These are phyloP conservation scores for Leishmania martiniquensis DNA, from an alignment of 208 protist genomes.

Conservation along the genomic window DNA sequence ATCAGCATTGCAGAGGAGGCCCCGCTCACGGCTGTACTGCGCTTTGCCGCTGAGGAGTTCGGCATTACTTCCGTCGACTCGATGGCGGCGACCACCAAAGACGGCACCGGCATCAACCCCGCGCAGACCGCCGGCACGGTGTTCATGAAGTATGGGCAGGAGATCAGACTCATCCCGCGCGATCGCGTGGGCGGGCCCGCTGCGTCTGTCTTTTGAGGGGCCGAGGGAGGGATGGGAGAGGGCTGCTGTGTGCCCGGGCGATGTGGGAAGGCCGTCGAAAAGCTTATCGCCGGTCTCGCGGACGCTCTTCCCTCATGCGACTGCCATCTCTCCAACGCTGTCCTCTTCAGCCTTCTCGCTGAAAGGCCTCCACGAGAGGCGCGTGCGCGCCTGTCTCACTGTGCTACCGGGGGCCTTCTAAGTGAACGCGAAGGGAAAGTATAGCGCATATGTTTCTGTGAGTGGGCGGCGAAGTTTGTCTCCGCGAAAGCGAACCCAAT, in stretches of 20 bases:
- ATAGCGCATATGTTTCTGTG: too few relatives aligned
- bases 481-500: too few relatives aligned
- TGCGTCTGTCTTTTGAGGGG: background rate
- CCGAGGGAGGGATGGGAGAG: background rate
- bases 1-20: slow-evolving; percentile 95
- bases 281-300: background rate
- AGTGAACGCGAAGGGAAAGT: too few relatives aligned
- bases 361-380: too few relatives aligned
- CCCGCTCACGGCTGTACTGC: slow-evolving; percentile 95
- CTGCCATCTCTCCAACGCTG: too few relatives aligned
- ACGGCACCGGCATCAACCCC: slow-evolving; percentile 97
- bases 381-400: too few relatives aligned
- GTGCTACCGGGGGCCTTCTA: too few relatives aligned
- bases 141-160: slow-evolving; percentile 96
- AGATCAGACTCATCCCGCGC: slow-evolving; percentile 95
- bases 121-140: slow-evolving; percentile 92
- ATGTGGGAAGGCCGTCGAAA: background rate
- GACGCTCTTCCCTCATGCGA: too few relatives aligned
- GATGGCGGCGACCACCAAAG: slow-evolving; percentile 89
- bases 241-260: background rate
- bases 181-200: slow-evolving; percentile 84
- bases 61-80: slow-evolving; percentile 77
- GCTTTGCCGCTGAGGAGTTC: slow-evolving; percentile 95
- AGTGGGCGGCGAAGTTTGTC: too few relatives aligned
- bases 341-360: too few relatives aligned